Evolutionary conservation across 805 yeast species (phyloP).

Genomic region (Blastobotrys parvus): DNA sequence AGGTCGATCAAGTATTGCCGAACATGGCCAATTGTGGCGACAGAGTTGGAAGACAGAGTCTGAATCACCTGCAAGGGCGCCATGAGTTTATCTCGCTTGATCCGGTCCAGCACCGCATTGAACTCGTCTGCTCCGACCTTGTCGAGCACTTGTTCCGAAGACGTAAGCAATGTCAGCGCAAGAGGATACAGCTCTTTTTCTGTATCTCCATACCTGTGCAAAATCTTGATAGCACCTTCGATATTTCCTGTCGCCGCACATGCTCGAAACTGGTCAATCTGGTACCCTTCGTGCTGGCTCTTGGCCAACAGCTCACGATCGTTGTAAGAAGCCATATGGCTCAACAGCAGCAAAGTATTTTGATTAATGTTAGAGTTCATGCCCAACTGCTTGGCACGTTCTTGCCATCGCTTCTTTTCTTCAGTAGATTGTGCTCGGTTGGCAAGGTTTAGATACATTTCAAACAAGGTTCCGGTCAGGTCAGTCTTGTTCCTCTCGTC

Average conservation of each 20-base stretch:
- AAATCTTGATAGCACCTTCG: slow-evolving; percentile 45
- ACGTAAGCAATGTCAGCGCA: slow-evolving; percentile 56
- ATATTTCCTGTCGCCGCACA: slow-evolving; percentile 52
- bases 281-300: slow-evolving; percentile 34
- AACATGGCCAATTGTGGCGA: slow-evolving; percentile 63
- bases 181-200: slow-evolving; percentile 60
- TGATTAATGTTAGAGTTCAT: slow-evolving; percentile 45
- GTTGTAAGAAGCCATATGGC: slow-evolving; percentile 38
- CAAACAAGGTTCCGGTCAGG: slow-evolving; percentile 69
- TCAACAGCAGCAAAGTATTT: slow-evolving; percentile 45
- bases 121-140: slow-evolving; percentile 45
- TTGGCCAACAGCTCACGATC: slow-evolving; percentile 24
- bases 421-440: slow-evolving; percentile 30
- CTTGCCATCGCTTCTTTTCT: slow-evolving; percentile 47
- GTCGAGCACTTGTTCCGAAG: slow-evolving; percentile 43
- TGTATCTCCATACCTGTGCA: slow-evolving; percentile 50
- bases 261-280: slow-evolving; percentile 59
- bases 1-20: slow-evolving; percentile 58
- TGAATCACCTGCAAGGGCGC: slow-evolving; percentile 75
- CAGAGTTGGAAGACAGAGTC: slow-evolving; percentile 51
- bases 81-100: slow-evolving; percentile 45
- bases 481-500: slow-evolving; percentile 60
- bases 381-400: slow-evolving; percentile 52
- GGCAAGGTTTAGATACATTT: slow-evolving; percentile 64
- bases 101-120: slow-evolving; percentile 43